These are phyloP conservation scores for Coemansia sp. DNA, from an alignment of 192 early-diverging fungal genomes.

Conservation along the genomic window DNA sequence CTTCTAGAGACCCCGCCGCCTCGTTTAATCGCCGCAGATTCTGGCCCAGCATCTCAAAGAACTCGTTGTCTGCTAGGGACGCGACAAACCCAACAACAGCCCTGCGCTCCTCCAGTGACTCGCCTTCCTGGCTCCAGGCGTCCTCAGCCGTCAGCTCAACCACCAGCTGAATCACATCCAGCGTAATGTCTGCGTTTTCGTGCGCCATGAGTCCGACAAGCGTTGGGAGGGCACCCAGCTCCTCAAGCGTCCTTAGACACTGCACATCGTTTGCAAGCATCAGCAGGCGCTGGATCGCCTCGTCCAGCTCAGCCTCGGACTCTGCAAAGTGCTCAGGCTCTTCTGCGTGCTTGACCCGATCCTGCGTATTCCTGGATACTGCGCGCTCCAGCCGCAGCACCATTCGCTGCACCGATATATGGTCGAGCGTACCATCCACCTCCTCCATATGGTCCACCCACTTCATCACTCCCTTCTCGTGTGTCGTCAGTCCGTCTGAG, in stretches of 20 bases:
- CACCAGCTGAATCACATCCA: conserved; percentile 81
- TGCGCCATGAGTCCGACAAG: conserved; percentile 81
- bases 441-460: conserved; percentile 84
- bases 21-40: conserved; percentile 81
- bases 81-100: conserved; percentile 69
- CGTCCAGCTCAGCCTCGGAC: conserved; percentile 93
- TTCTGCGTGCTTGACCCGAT: conserved; percentile 76
- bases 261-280: conserved; percentile 79
- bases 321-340: conserved; percentile 75
- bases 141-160: conserved; percentile 94
- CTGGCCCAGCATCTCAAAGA: conserved; percentile 76
- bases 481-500: conserved; percentile 76
- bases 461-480: conserved; percentile 75
- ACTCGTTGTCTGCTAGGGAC: conserved; percentile 66
- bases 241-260: conserved; percentile 66
- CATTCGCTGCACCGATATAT: conserved; percentile 68
- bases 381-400: conserved; percentile 82
- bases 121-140: conserved; percentile 62
- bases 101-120: conserved; percentile 56
- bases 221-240: conserved; percentile 63
- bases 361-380: conserved; percentile 84
- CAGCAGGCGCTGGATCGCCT: conserved; percentile 78
- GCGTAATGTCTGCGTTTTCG: conserved; percentile 92
- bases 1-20: conserved; percentile 39
- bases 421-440: conserved; percentile 64